Percentiles rank a stretch among this genome's conserved stretches.
Evolutionary conservation across 352 stramenopile species (phyloP).

Genomic region (Sclerospora graminicola): DNA sequence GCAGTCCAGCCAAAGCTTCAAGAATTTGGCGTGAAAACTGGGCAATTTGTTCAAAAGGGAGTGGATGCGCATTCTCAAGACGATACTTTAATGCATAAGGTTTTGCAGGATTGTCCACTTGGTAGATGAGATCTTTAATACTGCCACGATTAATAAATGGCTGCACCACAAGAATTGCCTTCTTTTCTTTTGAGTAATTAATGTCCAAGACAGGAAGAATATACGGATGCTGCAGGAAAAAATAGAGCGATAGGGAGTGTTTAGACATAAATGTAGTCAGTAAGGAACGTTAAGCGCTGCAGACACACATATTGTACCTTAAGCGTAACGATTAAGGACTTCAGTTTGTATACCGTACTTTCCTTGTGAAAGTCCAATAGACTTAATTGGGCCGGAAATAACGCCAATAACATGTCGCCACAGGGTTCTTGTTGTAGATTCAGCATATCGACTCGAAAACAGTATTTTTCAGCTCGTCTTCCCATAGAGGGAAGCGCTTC

Average conservation of each 20-base stretch:
- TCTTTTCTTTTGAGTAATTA: slow-evolving; percentile 55
- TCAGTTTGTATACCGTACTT: slow-evolving; percentile 55
- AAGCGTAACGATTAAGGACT: slow-evolving; percentile 63
- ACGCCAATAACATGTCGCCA: slow-evolving; percentile 46
- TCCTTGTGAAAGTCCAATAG: slow-evolving; percentile 54
- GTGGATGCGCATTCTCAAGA: slow-evolving; percentile 21
- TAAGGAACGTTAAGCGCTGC: neutral
- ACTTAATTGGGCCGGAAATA: slow-evolving; percentile 45
- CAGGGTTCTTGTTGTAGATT: slow-evolving; percentile 49
- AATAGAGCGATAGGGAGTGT: neutral
- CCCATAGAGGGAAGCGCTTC: slow-evolving; percentile 53
- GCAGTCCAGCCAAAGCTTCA: slow-evolving; percentile 38
- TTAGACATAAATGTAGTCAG: neutral
- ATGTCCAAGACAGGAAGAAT: slow-evolving; percentile 60
- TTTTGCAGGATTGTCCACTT: slow-evolving; percentile 27
- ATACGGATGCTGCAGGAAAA: slow-evolving; percentile 42
- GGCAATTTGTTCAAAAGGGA: slow-evolving; percentile 37
- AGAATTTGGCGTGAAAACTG: slow-evolving; percentile 53
- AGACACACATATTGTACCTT: too few species aligned
- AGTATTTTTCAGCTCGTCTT: slow-evolving; percentile 48
- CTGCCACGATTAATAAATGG: slow-evolving; percentile 43
- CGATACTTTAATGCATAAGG: slow-evolving; percentile 50
- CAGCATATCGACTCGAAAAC: slow-evolving; percentile 57
- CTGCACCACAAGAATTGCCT: slow-evolving; percentile 53
- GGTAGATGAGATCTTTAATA: slow-evolving; percentile 54